Evolutionary conservation across 2,329 filamentous ascomycete genomes (phyloP).

Genomic region (Oidium heveae): DNA sequence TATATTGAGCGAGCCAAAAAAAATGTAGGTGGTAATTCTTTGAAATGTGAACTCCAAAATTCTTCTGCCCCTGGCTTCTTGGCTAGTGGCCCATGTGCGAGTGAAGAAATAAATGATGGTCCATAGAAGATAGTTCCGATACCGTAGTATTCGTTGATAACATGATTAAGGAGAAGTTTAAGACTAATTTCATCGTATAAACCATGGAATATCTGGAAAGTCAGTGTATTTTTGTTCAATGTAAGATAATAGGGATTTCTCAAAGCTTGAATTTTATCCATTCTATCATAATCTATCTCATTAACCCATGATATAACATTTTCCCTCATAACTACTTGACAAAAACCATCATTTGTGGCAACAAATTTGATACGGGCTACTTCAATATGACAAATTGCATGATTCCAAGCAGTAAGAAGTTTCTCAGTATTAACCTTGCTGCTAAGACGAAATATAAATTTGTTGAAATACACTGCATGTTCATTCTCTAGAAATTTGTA

Average conservation of each 20-base stretch:
- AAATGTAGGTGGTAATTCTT: constrained; percentile 5
- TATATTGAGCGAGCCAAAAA: constrained; percentile 2
- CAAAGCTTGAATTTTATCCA: constrained; percentile 9
- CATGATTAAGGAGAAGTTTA: constrained; percentile 33
- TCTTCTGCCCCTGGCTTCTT: constrained; percentile 19
- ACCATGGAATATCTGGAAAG: constrained; percentile 57
- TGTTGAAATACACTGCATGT: constrained; percentile 47
- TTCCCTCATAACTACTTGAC: constrained; percentile 39
- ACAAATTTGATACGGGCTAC: constrained; percentile 52
- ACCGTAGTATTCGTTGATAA: constrained; percentile 26
- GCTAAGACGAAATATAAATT: constrained; percentile 35
- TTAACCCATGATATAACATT: constrained; percentile 20
- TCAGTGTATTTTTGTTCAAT: constrained; percentile 17
- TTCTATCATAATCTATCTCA: constrained; percentile 6
- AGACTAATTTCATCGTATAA: constrained; percentile 72
- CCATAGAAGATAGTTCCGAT: constrained; percentile 12
- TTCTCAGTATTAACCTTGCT: constrained; percentile 18
- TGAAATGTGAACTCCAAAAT: constrained; percentile 35
- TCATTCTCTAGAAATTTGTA: constrained; percentile 36
- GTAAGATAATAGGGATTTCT: constrained; percentile 8
- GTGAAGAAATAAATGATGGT: constrained; percentile 36
- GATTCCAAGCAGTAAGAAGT: constrained; percentile 32
- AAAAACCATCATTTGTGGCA: constrained; percentile 46
- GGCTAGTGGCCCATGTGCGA: constrained; percentile 44
- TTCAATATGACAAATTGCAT: constrained; percentile 25